These are phyloP conservation scores for Malus sylvestris DNA, from an alignment of 306 rosid species.

Conservation along the genomic window DNA sequence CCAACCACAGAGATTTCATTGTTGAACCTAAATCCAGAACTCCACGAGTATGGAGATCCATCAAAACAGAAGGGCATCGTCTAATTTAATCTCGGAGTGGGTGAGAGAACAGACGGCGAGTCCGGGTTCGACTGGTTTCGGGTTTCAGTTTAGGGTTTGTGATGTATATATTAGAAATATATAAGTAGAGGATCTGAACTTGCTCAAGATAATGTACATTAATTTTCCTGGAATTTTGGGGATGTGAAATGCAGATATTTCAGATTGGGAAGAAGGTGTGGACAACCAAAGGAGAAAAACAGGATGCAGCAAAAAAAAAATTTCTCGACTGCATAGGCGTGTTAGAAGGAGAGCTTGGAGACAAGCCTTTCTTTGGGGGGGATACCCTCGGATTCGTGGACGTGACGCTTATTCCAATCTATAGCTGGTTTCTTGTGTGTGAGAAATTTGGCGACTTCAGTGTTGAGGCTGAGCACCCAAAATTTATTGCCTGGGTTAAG, in stretches of 20 bases:
- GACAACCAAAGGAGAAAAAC: slow-evolving; percentile 17
- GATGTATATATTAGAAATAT: too few relatives aligned
- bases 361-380: slow-evolving; percentile 7
- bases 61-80: too few relatives aligned
- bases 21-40: too few relatives aligned
- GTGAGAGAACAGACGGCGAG: too few relatives aligned
- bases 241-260: not conserved
- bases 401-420: slow-evolving; percentile 11
- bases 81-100: too few relatives aligned
- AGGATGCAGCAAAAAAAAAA: slow-evolving; percentile 13
- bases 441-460: slow-evolving; percentile 10
- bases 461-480: slow-evolving; percentile 11
- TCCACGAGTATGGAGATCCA: too few relatives aligned
- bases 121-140: too few relatives aligned
- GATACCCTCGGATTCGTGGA: slow-evolving; percentile 14
- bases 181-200: slow-evolving; percentile 13
- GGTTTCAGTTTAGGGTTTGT: too few relatives aligned
- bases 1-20: too few relatives aligned
- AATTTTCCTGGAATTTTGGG: not conserved
- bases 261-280: not conserved
- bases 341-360: slow-evolving; percentile 23
- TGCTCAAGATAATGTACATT: not conserved
- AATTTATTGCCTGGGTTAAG: slow-evolving; percentile 14
- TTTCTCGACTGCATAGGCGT: not conserved
- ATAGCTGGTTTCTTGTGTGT: not conserved